Percentiles rank a stretch among this genome's conserved stretches.
Evolutionary conservation across 2,329 filamentous ascomycete genomes (phyloP).

Genomic region (Trichoderma brevicompactum): DNA sequence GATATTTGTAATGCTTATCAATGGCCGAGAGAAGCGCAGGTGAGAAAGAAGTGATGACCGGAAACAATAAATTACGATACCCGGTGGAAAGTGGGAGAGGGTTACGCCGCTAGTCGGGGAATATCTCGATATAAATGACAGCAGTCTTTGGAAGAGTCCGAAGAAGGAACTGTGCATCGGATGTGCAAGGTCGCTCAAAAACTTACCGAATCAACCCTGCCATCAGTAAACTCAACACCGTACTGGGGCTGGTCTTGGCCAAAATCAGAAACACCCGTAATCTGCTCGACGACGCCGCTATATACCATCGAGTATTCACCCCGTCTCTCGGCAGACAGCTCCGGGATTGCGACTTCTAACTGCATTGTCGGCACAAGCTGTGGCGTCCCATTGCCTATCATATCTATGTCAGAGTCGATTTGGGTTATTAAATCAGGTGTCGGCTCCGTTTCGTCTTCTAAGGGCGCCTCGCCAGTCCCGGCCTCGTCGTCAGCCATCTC

Average conservation of each 20-base stretch:
- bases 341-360: slow-evolving; percentile 42
- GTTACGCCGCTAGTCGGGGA: neutral
- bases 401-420: neutral
- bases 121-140: neutral
- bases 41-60: neutral
- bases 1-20: neutral
- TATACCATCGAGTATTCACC: slow-evolving; percentile 40
- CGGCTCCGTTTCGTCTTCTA: neutral
- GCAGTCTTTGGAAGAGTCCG: neutral
- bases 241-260: slow-evolving; percentile 40
- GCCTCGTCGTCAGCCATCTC: slow-evolving; percentile 3
- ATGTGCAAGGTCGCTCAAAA: neutral
- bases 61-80: neutral
- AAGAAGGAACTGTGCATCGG: neutral
- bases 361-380: neutral
- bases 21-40: neutral
- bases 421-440: neutral
- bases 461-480: neutral
- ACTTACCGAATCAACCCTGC: slow-evolving; percentile 52
- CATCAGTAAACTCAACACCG: slow-evolving; percentile 52
- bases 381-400: neutral
- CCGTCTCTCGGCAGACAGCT: slow-evolving; percentile 36
- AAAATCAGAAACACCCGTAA: slow-evolving; percentile 41
- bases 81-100: neutral
- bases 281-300: slow-evolving; percentile 46